These are phyloP conservation scores for Globisporangium cylindrosporum DNA, from an alignment of 352 stramenopile genomes.

Conservation along the genomic window DNA sequence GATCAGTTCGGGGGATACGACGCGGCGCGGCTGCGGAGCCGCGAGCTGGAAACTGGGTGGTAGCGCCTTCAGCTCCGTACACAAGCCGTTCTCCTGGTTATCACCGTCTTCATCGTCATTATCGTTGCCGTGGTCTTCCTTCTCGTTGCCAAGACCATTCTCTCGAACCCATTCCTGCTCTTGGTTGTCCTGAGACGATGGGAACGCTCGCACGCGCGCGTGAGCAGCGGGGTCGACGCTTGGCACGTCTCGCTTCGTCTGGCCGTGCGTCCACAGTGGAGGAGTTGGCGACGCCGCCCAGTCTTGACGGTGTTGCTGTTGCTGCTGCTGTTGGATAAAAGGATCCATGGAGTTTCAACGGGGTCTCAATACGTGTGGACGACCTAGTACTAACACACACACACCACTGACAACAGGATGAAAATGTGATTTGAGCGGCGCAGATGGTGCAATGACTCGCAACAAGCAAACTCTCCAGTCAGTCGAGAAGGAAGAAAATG, in stretches of 20 bases:
- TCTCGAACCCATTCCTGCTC: background rate
- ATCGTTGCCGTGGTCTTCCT: background rate
- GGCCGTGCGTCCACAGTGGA: background rate
- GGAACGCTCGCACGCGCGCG: conserved; percentile 8
- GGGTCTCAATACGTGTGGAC: background rate
- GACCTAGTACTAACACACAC: background rate
- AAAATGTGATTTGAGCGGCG: background rate
- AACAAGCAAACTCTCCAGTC: background rate
- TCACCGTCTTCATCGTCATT: background rate
- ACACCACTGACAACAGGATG: background rate
- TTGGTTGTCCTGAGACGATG: background rate
- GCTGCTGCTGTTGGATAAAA: background rate
- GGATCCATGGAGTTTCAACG: background rate
- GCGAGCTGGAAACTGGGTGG: conserved; percentile 1
- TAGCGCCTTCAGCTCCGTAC: conserved; percentile 1
- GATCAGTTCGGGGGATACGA: conserved; percentile 25
- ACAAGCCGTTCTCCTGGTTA: background rate
- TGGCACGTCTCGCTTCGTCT: background rate
- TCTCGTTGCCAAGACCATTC: background rate
- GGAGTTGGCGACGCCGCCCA: conserved; percentile 8
- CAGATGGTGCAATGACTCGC: background rate
- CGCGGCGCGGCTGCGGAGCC: conserved; percentile 19
- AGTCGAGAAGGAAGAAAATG: background rate
- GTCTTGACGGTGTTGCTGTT: background rate
- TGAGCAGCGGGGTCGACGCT: conserved; percentile 5